A percentile compares a stretch with the other conserved stretches of the same genome.
Conservation (phyloP, 192 early-diverging fungal species). For the Polychytrium aggregatum region DNA sequence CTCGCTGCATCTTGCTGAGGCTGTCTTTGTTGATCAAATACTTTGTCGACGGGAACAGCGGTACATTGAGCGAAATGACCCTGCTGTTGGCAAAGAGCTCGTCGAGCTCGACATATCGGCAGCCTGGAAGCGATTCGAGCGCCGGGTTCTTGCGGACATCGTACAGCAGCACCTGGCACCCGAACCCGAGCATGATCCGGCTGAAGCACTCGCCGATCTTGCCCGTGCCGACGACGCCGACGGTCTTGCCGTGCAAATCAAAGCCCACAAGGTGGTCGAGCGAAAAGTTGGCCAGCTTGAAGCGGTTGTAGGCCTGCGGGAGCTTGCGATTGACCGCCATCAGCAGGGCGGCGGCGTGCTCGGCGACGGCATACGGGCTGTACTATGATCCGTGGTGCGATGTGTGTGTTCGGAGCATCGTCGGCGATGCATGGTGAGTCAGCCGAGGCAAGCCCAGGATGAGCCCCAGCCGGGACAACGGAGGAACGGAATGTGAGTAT, state of each 20-base stretch:
- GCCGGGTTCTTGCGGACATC: conserved; percentile 27
- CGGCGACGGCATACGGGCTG: conserved; percentile 35
- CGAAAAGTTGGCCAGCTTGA: conserved; percentile 24
- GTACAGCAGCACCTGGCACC: conserved; percentile 30
- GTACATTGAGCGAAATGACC: conserved; percentile 34
- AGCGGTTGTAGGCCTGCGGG: conserved; percentile 14
- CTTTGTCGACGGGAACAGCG: conserved; percentile 24
- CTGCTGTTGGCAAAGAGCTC: conserved; percentile 18
- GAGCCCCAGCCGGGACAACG: too few relatives aligned
- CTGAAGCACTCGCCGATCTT: conserved; percentile 34
- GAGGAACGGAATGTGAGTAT: too few relatives aligned
- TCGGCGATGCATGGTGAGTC: too few relatives aligned
- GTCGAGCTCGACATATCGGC: conserved; percentile 26
- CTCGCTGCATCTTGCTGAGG: conserved; percentile 27
- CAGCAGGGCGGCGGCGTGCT: conserved; percentile 29
- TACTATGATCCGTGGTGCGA: too few relatives aligned
- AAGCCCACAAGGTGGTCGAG: conserved; percentile 29
- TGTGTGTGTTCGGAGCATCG: too few relatives aligned
- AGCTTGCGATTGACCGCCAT: conserved; percentile 33
- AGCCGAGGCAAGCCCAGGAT: too few relatives aligned
- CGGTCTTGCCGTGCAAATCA: conserved; percentile 35
- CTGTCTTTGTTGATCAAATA: conserved; percentile 28
- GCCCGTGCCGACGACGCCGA: conserved; percentile 19
- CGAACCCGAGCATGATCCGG: conserved; percentile 35
- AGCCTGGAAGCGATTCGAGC: conserved; percentile 10